These are phyloP conservation scores for Hypoxylon rickii DNA, from an alignment of 495 filamentous ascomycete species.

Conservation along the genomic window DNA sequence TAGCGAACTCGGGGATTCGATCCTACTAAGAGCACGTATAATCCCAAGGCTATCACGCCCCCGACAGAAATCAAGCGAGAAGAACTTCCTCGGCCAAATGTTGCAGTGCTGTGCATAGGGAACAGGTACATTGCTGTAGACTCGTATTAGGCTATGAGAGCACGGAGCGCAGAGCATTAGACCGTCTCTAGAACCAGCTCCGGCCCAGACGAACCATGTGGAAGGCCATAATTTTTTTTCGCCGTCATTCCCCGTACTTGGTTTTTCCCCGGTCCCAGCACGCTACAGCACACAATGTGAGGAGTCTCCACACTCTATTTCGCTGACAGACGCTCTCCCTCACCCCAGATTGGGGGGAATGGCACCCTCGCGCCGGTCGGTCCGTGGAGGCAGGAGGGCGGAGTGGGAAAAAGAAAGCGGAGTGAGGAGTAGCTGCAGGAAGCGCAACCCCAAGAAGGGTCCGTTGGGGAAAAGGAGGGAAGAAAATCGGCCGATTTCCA, in stretches of 20 bases:
- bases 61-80: constrained; percentile 8
- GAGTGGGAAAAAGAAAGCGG: not conserved
- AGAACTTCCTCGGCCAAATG: constrained; percentile 23
- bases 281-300: not conserved
- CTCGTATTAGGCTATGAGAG: constrained; percentile 7
- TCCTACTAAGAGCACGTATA: constrained; percentile 5
- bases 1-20: constrained; percentile 10
- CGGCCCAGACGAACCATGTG: no score
- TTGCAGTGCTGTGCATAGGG: no score
- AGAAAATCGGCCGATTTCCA: constrained; percentile 10
- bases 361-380: constrained; percentile 10
- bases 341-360: not conserved
- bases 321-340: not conserved
- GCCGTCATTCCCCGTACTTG: no score
- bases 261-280: constrained; percentile 1
- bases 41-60: not conserved
- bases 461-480: not conserved
- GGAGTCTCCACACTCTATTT: constrained; percentile 1
- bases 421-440: not conserved
- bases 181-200: constrained; percentile 5
- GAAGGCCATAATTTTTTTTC: no score
- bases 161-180: constrained; percentile 2
- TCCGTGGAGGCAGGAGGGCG: not conserved
- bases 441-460: not conserved
- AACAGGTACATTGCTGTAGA: no score